Evolutionary conservation across 2,329 filamentous ascomycete species (phyloP), one percentile per base, ranked within the genome.

Genomic region (Cordyceps cicadae): DNA sequence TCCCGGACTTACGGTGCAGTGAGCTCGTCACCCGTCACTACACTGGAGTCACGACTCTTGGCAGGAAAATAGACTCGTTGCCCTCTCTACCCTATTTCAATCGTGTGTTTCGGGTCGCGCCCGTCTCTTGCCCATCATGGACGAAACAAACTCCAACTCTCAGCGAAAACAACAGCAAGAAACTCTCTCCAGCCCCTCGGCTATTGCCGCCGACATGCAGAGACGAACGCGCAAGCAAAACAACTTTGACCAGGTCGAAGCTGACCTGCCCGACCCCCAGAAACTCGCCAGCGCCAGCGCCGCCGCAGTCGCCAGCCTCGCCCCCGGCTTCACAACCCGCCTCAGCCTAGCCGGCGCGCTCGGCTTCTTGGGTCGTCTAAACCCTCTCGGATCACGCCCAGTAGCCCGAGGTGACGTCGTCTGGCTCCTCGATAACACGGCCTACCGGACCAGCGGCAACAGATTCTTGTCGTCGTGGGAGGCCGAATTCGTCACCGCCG

Each of bases 381-480:
- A 86, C 67, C 86, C 87, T 1, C 75, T 87, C 14, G 79, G 82
- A 0, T 81, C 81, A 51, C 50, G 50, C 19, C 76, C 79, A 39
- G 82, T 90, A 52, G 81, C 85, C 59, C 77, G 79, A 17, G 75
- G 83, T 45, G 88, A 96, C 71, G 85, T 83, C 15, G 86, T 97
- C 46, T 97, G 93, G 93, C 77, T 97, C 8, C 79, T 97, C 53
- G 92, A 97, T 76, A 96, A 94, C 69, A 93, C 89, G 3, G 92
- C 92, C 5, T 93, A 88, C 71, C 83, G 84, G 63, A 74, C 77
- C 51, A 68, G 75, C 19, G 68, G 75, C 39, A 68, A 75, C 26
- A 45, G 45, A 15, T 67, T 72, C 62, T 72, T 74, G 2, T 75
- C 74, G 58, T 72, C 70, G 57, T 97, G 92, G 91, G 81, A 89